Evolutionary conservation across 305 asterid genomes (phyloP).

Genomic region (Fraxinus sp.): DNA sequence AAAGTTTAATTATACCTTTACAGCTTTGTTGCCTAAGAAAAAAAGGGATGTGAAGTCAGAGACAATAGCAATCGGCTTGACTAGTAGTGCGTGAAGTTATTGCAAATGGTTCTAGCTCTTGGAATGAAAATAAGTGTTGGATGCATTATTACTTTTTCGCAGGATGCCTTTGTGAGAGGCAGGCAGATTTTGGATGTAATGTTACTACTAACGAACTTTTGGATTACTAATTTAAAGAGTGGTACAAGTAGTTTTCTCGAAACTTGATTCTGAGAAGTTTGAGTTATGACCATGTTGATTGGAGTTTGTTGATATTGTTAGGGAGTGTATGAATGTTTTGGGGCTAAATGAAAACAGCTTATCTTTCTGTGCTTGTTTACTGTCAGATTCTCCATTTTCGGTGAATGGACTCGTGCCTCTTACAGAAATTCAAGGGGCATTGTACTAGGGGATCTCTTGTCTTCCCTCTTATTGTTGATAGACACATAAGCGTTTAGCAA

Average conservation of each 20-base stretch:
- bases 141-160: neutral
- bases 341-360: neutral
- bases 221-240: neutral
- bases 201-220: neutral
- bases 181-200: neutral
- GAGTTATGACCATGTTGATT: neutral
- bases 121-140: neutral
- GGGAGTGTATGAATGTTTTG: neutral
- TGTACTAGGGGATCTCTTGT: neutral
- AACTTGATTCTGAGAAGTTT: neutral
- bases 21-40: neutral
- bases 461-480: neutral
- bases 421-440: neutral
- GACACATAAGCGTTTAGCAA: neutral
- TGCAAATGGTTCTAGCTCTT: neutral
- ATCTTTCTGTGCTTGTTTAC: neutral
- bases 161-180: neutral
- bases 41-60: neutral
- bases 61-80: neutral
- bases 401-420: neutral
- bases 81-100: neutral
- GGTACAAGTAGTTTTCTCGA: neutral
- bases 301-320: neutral
- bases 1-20: neutral
- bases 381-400: neutral